Evolutionary conservation across 345 rosid species (phyloP).

Genomic region (thale cress (Arabidopsis thaliana)): TAIR10.1 NC_003075.7:5942501-5943000

Average conservation of each 20-base stretch:
- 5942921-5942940: slow-evolving; percentile 12
- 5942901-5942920: not conserved
- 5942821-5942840: not conserved
- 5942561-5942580: slow-evolving; percentile 24
- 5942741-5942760: not conserved
- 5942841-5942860: not conserved
- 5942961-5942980: slow-evolving; percentile 13
- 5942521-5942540: not conserved
- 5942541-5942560: slow-evolving; percentile 11
- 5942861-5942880: not conserved
- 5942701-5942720: not conserved
- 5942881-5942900: not conserved
- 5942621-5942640: slow-evolving; percentile 30
- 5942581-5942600: slow-evolving; percentile 17
- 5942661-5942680: not conserved
- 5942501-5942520: not conserved
- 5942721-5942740: too few relatives aligned
- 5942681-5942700: not conserved
- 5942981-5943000: slow-evolving; percentile 18
- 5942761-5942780: not conserved
- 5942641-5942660: slow-evolving; percentile 28
- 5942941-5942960: not conserved
- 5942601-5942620: not conserved
- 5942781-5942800: not conserved
- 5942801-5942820: not conserved